Conservation (phyloP, 2,329 filamentous ascomycete genomes). For the Fusarium neocosmosporiellum region DNA sequence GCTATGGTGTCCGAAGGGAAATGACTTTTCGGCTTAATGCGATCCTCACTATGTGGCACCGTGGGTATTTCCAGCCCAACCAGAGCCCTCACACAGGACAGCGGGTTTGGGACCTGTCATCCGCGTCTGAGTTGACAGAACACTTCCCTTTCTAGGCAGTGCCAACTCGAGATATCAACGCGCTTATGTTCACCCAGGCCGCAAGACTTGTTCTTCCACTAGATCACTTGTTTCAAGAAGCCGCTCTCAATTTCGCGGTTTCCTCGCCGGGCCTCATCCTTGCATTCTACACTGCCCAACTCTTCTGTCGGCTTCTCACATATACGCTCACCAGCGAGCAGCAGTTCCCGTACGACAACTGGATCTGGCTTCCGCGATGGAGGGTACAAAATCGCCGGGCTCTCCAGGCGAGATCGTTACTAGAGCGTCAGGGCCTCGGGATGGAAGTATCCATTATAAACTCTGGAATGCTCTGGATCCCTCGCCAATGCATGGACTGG, state of each 20-base stretch:
- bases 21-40: background rate
- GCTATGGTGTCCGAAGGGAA: slow-evolving; percentile 1
- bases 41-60: background rate
- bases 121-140: background rate
- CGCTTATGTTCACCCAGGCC: background rate
- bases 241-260: background rate
- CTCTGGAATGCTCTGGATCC: background rate
- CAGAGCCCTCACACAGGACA: background rate
- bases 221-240: background rate
- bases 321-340: background rate
- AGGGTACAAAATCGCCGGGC: background rate
- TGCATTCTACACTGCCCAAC: background rate
- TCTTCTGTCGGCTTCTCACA: slow-evolving; percentile 2
- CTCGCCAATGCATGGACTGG: background rate
- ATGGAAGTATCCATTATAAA: background rate
- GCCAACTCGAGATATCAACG: background rate
- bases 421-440: background rate
- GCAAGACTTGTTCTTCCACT: background rate
- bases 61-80: background rate
- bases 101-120: background rate
- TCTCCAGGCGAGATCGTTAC: background rate
- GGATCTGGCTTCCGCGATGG: background rate
- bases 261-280: background rate
- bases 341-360: background rate
- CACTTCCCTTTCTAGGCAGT: background rate